Evolutionary conservation across 1,139 yeast genomes (phyloP), one percentile per base, ranked within the genome.

Genomic region (Sugiyamaella neomexicana): DNA sequence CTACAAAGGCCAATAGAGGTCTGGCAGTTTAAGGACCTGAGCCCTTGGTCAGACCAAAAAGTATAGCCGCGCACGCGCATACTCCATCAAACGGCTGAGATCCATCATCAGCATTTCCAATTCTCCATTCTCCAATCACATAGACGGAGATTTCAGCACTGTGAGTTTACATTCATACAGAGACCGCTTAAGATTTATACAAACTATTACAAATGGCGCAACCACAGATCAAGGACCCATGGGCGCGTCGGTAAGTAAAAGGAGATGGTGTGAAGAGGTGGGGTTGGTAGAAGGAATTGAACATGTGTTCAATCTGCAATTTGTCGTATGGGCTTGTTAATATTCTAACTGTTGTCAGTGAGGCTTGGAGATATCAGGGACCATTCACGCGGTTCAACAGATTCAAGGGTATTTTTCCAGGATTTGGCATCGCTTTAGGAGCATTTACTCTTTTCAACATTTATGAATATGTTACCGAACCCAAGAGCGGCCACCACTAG

Each of bases 351-450:
- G 8, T 29, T 2, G n/a, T 7, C 34, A 86, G 96, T 79, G 96
- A 89, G 70, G 95, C 95, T 53, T 89, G 96, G 96, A 83, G 96
- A 77, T 86, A 82, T 72, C 85, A 83, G 65, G 95, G 95, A 58
- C 88, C 84, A 56, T 89, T 89, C 75, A 78, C 86, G 56, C 82
- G 91, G 64, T 73, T 75, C 55, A 83, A 85, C 72, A 77, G 95
- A 65, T 85, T 83, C 72, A 83, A 78, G 65, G 82, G 82, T 57
- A 80, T 88, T n/a, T 81, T 89, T 68, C 96, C 96, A 2, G 96
- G 96, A 1, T 79, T 89, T 53, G 89, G 90, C 42, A 79, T 85
- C 51, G 96, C 93, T 42, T 78, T 85, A 31, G 93, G 83, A 34
- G 93, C 93, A 5, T 89, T 89, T 68, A 75, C 83, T 34, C 77